Base-by-base conservation (phyloP, 106 monocot genomes). In the Alisma plantagoaquatica region DNA sequence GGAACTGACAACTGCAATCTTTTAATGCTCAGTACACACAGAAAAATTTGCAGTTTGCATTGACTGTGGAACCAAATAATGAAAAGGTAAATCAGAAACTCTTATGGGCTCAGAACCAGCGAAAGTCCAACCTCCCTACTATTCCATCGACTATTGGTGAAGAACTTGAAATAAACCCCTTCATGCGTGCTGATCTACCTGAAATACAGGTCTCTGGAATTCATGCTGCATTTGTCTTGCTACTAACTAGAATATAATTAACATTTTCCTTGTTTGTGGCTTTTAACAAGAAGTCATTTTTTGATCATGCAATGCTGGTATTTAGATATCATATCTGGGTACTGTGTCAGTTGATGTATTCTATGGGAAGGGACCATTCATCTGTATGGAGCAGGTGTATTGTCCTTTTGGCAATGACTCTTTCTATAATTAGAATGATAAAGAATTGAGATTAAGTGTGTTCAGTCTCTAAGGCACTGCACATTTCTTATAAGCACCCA, bases 121-220 rank as follows among this genome's bases (percentile, higher is more conserved):
- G 71, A 2, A 41, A 73, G 49, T 54, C 62, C 43, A 60, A 78
- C 31, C 63, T 81, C 24, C 84, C 89, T 41, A 86, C 98, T 24
- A 73, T 98, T 52, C 98, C 98, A 57, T 98, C 98, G 11, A 72
- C 90, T 17, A 80, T 98, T 35, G 85, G 42, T 33, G 89, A 89
- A 53, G 98, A 98, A 51, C 66, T 85, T 38, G 84, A 90, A 53
- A 98, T 71, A 50, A 98, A 98, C 69, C 90, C 98, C 19, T 98
- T 98, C 76, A 98, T 90, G 76, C 90, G 90, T 53, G 96, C 82
- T 46, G 90, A 98, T 79, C 53, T 85, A 30, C 76, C 79, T 19
- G 74, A 82, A 23, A 69, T 98, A 69, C 89, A 90, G 90, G 92
- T 82, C 6, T 38, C 14, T 38, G n/a, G n/a, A n/a, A n/a, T n/a